Conservation (phyloP, 2,329 filamentous ascomycete genomes). For the Arthrinium phaeospermum region DNA sequence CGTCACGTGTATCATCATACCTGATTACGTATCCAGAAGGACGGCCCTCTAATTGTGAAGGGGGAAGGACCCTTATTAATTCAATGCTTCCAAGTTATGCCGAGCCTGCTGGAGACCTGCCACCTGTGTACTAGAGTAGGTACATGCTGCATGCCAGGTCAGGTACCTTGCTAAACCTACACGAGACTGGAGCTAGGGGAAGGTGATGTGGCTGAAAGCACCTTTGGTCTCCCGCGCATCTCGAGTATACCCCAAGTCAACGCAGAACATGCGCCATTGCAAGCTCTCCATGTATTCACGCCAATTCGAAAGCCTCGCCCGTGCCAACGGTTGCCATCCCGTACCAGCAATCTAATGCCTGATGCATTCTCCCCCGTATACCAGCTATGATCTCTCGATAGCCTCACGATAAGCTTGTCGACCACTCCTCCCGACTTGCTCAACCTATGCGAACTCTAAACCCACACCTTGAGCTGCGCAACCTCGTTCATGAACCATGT, state of each 20-base stretch:
- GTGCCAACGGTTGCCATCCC: not conserved
- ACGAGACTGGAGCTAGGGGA: conserved; percentile 12
- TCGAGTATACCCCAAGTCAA: conserved; percentile 12
- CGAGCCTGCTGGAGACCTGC: not conserved
- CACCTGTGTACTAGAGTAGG: not conserved
- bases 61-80: conserved; percentile 3
- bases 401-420: conserved; percentile 41
- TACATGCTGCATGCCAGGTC: not conserved
- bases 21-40: not conserved
- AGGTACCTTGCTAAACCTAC: not conserved
- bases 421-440: conserved; percentile 37
- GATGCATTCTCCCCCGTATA: not conserved
- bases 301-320: not conserved
- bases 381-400: conserved; percentile 59
- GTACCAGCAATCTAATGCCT: conserved; percentile 1
- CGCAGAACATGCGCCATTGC: conserved; percentile 13
- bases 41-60: not conserved
- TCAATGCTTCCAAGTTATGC: not conserved
- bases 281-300: conserved; percentile 4
- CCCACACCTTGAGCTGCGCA: not conserved
- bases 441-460: conserved; percentile 22
- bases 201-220: conserved; percentile 18
- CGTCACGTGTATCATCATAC: not conserved
- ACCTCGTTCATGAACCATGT: conserved; percentile 53
- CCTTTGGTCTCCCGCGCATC: conserved; percentile 10